Evolutionary conservation across 2,329 filamentous ascomycete species (phyloP), one percentile per base, ranked within the genome.

Genomic region (Fusarium cicatricum): DNA sequence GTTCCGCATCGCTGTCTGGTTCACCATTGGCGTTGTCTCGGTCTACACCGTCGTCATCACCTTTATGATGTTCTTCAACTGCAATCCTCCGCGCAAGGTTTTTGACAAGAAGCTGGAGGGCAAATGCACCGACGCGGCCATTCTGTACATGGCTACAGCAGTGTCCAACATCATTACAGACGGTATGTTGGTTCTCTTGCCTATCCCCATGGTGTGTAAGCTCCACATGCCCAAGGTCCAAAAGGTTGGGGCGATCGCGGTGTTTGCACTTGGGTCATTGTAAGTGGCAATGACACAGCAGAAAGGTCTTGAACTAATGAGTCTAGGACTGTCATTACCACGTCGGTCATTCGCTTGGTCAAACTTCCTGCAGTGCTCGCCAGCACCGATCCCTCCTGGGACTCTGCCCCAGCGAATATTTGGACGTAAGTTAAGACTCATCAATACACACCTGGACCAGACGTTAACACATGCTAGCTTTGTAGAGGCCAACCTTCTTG

Each of bases 81-180:
- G 68, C 48, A 58, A 33, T 12, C 69, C 69, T 2, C 54, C 60
- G 8, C 58, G 53, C 5, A 66, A 62, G n/a, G 64, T 65, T 3
- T 71, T 54, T 33, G 53, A 71, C 34, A 54, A 58, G 37, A 53
- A 33, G 34, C 41, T 66, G 9, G 70, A 37, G 34, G 77, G 50
- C 61, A 67, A 42, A 17, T 82, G 80, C 49, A 71, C 82, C 26
- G 68, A 79, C 41, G 74, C 77, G 14, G 74, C 77, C 9, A 70
- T 76, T 4, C 73, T 82, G 39, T 82, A 82, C 68, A 76, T 82
- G 31, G 73, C 76, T 19, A 81, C 80, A 23, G 79, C 80, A 0
- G 77, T 75, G 2, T 70, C 78, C 17, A 81, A 81, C 55, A 78
- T 82, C 42, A 38, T 77, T 11, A 80, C 79, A 4, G 79, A 82